Percentiles rank a stretch among this genome's conserved stretches.
Evolutionary conservation across 139 green algal genomes (phyloP).

Genomic region (Chlorella sorokiniana): DNA sequence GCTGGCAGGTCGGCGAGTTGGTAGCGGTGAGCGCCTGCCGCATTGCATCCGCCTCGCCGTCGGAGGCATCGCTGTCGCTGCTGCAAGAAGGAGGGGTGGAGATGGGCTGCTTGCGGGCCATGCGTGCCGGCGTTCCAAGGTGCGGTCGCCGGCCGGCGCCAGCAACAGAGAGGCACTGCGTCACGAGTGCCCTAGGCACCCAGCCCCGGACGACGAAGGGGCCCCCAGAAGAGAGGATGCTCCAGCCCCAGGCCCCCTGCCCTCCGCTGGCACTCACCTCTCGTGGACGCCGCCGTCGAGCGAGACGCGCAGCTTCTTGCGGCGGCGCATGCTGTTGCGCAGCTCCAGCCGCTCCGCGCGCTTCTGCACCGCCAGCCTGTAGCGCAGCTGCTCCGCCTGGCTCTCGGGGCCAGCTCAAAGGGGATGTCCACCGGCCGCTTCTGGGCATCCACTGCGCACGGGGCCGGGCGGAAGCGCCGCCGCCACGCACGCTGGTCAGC

Average conservation of each 20-base stretch:
- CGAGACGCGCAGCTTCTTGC: slow-evolving; percentile 9
- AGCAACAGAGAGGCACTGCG: not conserved
- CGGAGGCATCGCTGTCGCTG: not conserved
- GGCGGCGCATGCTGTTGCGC: slow-evolving; percentile 17
- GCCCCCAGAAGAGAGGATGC: too few relatives aligned
- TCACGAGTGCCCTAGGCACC: too few relatives aligned
- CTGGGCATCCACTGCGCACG: not conserved
- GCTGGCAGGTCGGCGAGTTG: not conserved
- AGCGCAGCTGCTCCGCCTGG: slow-evolving; percentile 30
- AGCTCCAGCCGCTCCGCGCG: slow-evolving; percentile 31
- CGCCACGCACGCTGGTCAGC: too few relatives aligned
- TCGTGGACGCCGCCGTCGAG: slow-evolving; percentile 19
- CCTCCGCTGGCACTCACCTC: not conserved
- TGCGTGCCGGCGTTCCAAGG: too few relatives aligned
- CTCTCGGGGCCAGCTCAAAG: slow-evolving; percentile 39
- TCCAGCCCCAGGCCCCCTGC: too few relatives aligned
- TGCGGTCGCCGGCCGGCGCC: not conserved
- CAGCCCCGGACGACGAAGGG: too few relatives aligned
- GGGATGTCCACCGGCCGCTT: slow-evolving; percentile 37
- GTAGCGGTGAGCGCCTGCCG: slow-evolving; percentile 1
- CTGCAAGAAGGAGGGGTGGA: not conserved
- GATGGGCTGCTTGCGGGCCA: too few relatives aligned
- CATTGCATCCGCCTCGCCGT: slow-evolving; percentile 15
- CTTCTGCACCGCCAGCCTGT: slow-evolving; percentile 17
- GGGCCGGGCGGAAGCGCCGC: too few relatives aligned